A percentile compares a stretch with the other conserved stretches of the same genome.
Conservation (phyloP, 2,329 filamentous ascomycete genomes). For the Monascus ruber region DNA sequence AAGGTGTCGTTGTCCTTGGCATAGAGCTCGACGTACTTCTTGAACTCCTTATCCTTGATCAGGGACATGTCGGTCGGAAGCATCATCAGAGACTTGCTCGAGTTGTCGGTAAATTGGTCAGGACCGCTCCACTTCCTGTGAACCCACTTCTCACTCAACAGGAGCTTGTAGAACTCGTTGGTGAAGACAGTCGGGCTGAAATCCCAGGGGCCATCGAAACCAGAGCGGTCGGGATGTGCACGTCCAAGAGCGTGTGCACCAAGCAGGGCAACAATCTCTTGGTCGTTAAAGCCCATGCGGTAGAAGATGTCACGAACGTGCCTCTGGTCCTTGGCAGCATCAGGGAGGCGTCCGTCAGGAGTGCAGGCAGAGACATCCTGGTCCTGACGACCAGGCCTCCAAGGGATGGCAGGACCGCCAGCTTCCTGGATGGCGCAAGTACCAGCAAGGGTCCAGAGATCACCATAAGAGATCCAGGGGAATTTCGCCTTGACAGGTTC, state of each 20-base stretch:
- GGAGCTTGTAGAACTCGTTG: constrained; percentile 87
- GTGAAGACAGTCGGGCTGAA: constrained; percentile 84
- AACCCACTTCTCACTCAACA: constrained; percentile 86
- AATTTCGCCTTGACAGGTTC: constrained; percentile 81
- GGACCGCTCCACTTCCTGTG: constrained; percentile 87
- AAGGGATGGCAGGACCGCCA: constrained; percentile 78
- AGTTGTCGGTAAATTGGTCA: constrained; percentile 80
- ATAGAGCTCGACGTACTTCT: constrained; percentile 69
- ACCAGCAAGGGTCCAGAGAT: constrained; percentile 89
- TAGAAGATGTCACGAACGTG: constrained; percentile 88
- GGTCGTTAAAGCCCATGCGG: constrained; percentile 96
- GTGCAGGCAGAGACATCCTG: constrained; percentile 74
- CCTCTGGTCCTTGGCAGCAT: constrained; percentile 63
- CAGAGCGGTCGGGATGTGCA: constrained; percentile 79
- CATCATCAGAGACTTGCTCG: constrained; percentile 90
- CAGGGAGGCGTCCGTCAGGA: constrained; percentile 81
- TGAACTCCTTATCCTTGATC: constrained; percentile 79
- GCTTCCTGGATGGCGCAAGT: constrained; percentile 87
- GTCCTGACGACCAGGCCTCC: constrained; percentile 75
- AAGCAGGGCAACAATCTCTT: constrained; percentile 82
- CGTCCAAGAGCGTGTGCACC: constrained; percentile 82
- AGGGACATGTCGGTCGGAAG: constrained; percentile 83
- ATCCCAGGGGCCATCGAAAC: constrained; percentile 82
- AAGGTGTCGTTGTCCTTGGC: constrained; percentile 83
- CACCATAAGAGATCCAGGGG: constrained; percentile 93